Base-by-base conservation (phyloP, 345 rosid species). In the Salix viminalis region DNA sequence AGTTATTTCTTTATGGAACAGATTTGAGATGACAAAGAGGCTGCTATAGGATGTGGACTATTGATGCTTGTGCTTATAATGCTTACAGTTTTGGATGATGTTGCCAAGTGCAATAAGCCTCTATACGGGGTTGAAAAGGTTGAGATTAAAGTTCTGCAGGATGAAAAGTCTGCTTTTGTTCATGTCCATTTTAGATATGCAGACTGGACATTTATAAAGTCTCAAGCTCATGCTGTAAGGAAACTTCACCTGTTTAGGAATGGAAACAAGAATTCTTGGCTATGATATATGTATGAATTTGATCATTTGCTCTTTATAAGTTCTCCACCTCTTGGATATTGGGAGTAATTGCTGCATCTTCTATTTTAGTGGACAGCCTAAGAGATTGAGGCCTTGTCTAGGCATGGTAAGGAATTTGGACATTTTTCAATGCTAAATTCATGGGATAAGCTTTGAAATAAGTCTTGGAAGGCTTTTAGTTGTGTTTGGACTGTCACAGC, bases 1-100 rank as follows among this genome's bases (percentile, higher is more conserved):
- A 85, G 85, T 88, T 87, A 85, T 83, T 87, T 90, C 80, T 89
- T 81, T 79, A 84, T 91, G 93, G 85, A 87, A 85, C 90, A 91
- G 96, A 88, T 86, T 74, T 84, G 85, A 78, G 80, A 76, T 85
- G 76, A 78, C 83, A 83, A 81, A 83, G 87, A 84, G 87, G 91
- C 86, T 81, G 87, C 86, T 77, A 72, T 87, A 86, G 85, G 90
- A 82, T 85, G 88, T 89, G 83, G 86, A 79, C 74, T 76, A 65
- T 82, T 82, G 86, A 81, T 84, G 95, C 78, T 80, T 69, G 76
- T 75, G 76, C 79, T 83, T 80, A 32, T 75, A 85, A 64, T 79
- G 79, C 79, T 67, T 79, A 76, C 71, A 58, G 60, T 76, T 72
- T 79, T 81, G 89, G 79, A 73, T 69, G 83, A 67, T 77, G 67